Conservation (phyloP, 495 filamentous ascomycete species). For the Penicillium desertorum region DNA sequence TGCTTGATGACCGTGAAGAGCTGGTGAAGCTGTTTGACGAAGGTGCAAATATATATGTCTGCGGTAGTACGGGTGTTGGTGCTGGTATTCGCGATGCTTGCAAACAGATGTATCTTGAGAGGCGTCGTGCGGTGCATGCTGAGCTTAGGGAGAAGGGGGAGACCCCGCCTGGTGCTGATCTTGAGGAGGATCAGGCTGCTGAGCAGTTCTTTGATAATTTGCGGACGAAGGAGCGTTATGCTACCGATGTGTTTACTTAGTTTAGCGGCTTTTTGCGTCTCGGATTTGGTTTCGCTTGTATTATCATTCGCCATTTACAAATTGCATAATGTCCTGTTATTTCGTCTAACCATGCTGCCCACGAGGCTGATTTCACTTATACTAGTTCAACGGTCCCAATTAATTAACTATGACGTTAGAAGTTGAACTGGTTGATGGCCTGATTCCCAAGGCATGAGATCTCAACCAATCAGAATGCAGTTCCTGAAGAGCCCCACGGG, state of each 20-base stretch:
- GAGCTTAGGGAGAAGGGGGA: constrained; percentile 35
- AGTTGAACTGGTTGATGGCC: neutral
- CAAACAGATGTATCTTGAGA: constrained; percentile 47
- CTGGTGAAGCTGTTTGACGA: constrained; percentile 53
- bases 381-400: too few relatives aligned
- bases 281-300: neutral
- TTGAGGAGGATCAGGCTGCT: constrained; percentile 40
- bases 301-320: neutral
- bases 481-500: constrained; percentile 4
- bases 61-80: constrained; percentile 61
- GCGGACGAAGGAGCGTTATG: constrained; percentile 59
- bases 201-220: constrained; percentile 57
- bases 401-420: too few relatives aligned
- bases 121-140: constrained; percentile 42
- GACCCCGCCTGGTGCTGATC: constrained; percentile 39
- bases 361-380: neutral
- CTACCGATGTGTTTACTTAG: constrained; percentile 63
- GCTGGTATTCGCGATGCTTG: constrained; percentile 57
- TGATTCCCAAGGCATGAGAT: neutral
- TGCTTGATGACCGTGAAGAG: constrained; percentile 54
- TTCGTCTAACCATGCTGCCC: neutral
- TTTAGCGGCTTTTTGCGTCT: neutral
- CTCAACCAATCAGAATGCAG: constrained; percentile 10
- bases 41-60: constrained; percentile 66
- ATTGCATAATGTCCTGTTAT: neutral